Evolutionary conservation across 1,284 basidiomycete genomes (phyloP).

Genomic region (Porodaedalea pini): DNA sequence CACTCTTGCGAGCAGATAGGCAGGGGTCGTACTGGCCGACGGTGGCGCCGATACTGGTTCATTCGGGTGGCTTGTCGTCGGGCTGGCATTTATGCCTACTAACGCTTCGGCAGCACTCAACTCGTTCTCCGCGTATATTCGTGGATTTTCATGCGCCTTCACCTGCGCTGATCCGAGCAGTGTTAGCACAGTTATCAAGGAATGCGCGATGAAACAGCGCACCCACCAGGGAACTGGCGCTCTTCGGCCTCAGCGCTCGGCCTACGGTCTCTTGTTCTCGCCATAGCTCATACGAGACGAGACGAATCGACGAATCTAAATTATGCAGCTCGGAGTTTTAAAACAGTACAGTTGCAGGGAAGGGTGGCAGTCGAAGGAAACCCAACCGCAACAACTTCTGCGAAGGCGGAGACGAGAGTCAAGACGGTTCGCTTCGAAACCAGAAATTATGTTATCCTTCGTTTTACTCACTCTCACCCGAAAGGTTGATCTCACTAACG

Average conservation of each 20-base stretch:
- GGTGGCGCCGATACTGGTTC: background rate
- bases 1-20: background rate
- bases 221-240: background rate
- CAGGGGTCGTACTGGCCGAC: background rate
- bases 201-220: background rate
- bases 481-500: no score
- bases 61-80: constrained; percentile 1
- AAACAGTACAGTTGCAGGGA: no score
- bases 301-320: background rate
- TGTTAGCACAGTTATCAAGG: no score
- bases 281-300: background rate
- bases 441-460: no score
- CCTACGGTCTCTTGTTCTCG: constrained; percentile 1
- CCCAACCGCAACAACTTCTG: no score
- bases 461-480: no score
- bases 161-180: background rate
- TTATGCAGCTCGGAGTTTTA: no score
- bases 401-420: no score
- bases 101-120: constrained; percentile 6
- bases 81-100: constrained; percentile 5
- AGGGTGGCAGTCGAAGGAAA: no score
- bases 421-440: no score
- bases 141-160: background rate
- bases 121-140: constrained; percentile 4
- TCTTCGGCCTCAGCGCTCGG: background rate